phyloP scores from a whole-genome alignment of 1,139 yeast genomes.

The Nadsonia commutata region DNA sequence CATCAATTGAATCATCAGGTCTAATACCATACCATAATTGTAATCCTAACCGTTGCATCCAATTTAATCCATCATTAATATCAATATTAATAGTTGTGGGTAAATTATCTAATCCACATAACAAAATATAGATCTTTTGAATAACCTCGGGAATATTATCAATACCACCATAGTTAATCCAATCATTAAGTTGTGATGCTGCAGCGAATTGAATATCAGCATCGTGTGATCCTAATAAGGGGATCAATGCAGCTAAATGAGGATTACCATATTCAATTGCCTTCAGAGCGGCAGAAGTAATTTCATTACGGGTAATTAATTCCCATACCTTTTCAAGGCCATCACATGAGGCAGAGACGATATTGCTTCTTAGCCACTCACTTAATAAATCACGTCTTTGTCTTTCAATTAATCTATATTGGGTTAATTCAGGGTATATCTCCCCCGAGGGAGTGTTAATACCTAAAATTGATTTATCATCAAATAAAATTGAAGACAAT shows the following conservation, averaged over 20 bases:
- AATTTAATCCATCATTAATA: slow-evolving; percentile 37
- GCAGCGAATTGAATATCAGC: slow-evolving; percentile 42
- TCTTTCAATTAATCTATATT: slow-evolving; percentile 24
- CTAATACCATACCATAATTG: slow-evolving; percentile 45
- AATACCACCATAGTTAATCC: slow-evolving; percentile 36
- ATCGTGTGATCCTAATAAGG: slow-evolving; percentile 51
- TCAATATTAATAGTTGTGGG: slow-evolving; percentile 18
- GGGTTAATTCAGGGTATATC: slow-evolving; percentile 13
- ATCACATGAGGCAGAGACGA: neutral
- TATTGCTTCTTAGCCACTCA: slow-evolving; percentile 35
- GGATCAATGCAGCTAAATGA: slow-evolving; percentile 57
- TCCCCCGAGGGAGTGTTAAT: slow-evolving; percentile 9
- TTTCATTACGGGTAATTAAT: slow-evolving; percentile 39
- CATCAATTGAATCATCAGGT: slow-evolving; percentile 25
- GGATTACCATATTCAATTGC: slow-evolving; percentile 47
- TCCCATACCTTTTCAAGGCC: slow-evolving; percentile 37
- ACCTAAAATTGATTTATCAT: slow-evolving; percentile 23
- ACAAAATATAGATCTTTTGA: slow-evolving; percentile 44
- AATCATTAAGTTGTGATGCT: slow-evolving; percentile 42
- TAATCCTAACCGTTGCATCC: slow-evolving; percentile 52
- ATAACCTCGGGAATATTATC: slow-evolving; percentile 38
- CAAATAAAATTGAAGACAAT: slow-evolving; percentile 46
- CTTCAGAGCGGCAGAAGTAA: slow-evolving; percentile 43
- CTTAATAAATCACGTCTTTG: slow-evolving; percentile 34
- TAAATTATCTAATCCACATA: slow-evolving; percentile 37